These are phyloP conservation scores for Selaginella tamariscina DNA, from an alignment of 75 land plant genomes.

Conservation along the genomic window DNA sequence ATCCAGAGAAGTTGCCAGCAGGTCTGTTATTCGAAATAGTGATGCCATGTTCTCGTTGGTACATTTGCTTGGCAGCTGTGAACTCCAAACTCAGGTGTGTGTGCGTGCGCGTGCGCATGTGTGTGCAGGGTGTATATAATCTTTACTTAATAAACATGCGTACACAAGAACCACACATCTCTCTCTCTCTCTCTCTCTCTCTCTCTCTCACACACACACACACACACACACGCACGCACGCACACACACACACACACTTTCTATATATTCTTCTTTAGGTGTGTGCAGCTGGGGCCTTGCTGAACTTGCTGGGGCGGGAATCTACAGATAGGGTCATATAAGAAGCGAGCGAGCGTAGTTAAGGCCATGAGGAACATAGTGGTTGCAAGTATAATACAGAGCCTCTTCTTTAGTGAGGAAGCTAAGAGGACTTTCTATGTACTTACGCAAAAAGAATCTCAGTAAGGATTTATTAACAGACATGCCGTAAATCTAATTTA, in stretches of 20 bases:
- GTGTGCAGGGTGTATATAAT: neutral
- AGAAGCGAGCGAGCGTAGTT: neutral
- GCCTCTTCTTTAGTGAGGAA: neutral
- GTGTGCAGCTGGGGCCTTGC: slow-evolving; percentile 24
- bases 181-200: no score
- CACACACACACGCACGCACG: no score
- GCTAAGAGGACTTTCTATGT: neutral
- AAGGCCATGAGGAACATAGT: neutral
- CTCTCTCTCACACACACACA: no score
- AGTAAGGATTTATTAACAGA: no score
- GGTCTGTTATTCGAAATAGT: slow-evolving; percentile 23
- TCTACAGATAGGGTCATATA: neutral
- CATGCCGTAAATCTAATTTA: no score
- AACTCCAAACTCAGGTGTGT: slow-evolving; percentile 23
- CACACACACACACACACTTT: neutral
- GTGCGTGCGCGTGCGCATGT: neutral
- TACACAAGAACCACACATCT: no score
- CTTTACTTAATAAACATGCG: neutral
- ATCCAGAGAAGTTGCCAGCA: slow-evolving; percentile 25
- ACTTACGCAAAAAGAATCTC: neutral
- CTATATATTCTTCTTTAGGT: slow-evolving; percentile 3
- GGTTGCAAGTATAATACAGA: neutral
- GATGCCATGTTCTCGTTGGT: slow-evolving; percentile 19
- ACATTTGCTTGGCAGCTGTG: slow-evolving; percentile 19
- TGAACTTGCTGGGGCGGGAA: slow-evolving; percentile 26